phyloP scores from a whole-genome alignment of 2,329 filamentous ascomycete genomes.

The Stachybotrys echinatus region DNA sequence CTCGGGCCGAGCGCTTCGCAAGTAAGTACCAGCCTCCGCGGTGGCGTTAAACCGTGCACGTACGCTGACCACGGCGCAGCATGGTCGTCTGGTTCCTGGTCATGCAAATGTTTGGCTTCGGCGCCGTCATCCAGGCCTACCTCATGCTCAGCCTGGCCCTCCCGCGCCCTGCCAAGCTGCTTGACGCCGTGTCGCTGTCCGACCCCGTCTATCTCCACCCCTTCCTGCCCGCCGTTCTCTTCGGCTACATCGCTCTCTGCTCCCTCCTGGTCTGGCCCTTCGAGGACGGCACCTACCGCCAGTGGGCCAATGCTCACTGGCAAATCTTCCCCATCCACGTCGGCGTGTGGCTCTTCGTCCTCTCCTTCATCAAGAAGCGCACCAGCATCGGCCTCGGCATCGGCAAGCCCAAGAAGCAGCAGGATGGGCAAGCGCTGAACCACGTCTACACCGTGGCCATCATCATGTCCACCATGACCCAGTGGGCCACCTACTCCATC shows the following conservation, averaged over 20 bases:
- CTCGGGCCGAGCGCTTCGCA: neutral
- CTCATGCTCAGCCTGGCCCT: constrained; percentile 12
- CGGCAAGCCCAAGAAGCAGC: constrained; percentile 7
- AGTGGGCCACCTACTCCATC: constrained; percentile 12
- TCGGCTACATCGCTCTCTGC: constrained; percentile 15
- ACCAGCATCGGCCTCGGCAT: constrained; percentile 15
- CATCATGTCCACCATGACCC: constrained; percentile 15
- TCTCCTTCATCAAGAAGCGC: constrained; percentile 11
- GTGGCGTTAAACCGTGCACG: neutral
- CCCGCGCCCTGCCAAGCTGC: constrained; percentile 5
- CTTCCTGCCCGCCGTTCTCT: constrained; percentile 10
- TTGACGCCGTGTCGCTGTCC: constrained; percentile 10
- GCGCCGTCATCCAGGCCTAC: constrained; percentile 14
- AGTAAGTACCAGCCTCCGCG: neutral
- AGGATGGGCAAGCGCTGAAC: constrained; percentile 13
- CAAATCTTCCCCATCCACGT: constrained; percentile 14
- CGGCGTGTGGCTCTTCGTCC: constrained; percentile 6
- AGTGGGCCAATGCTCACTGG: constrained; percentile 17
- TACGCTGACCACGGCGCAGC: neutral
- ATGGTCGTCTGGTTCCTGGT: constrained; percentile 13
- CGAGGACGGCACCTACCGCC: constrained; percentile 9
- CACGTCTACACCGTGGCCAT: constrained; percentile 17
- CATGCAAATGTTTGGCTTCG: constrained; percentile 15
- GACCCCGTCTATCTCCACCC: constrained; percentile 12
- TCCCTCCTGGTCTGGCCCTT: constrained; percentile 14